Conservation (phyloP, 257 asterid genomes). For the Nicotiana obtusifolia region DNA sequence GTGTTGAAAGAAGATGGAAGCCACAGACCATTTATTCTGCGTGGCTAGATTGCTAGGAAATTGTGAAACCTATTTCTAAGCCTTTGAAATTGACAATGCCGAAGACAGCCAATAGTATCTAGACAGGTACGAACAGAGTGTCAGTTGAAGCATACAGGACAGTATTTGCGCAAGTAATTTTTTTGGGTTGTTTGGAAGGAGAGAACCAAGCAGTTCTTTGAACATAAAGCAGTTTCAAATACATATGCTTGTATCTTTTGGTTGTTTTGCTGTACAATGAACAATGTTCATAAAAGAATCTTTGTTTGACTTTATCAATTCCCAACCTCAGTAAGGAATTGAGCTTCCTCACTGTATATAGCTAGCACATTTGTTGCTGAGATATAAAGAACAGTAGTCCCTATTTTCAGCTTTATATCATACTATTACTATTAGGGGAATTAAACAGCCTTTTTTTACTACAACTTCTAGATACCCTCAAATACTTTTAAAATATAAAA, state of each 20-base stretch:
- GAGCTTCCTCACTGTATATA: too few relatives aligned
- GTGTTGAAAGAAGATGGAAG: background rate
- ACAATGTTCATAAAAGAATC: background rate
- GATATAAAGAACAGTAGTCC: background rate
- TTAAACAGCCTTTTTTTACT: background rate
- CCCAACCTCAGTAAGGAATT: too few relatives aligned
- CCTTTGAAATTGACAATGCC: background rate
- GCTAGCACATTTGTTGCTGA: background rate
- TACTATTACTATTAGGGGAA: background rate
- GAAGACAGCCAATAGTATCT: background rate
- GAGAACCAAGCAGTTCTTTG: background rate
- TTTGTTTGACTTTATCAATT: background rate
- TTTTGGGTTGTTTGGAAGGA: background rate
- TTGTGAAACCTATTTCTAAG: background rate
- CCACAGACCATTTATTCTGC: background rate
- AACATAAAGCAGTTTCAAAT: background rate
- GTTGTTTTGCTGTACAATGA: background rate
- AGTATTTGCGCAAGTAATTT: background rate
- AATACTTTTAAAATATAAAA: too few relatives aligned
- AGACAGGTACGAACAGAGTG: background rate
- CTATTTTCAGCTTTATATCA: background rate
- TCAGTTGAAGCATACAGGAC: background rate
- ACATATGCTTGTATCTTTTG: background rate
- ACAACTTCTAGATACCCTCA: background rate
- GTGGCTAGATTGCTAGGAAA: background rate